A percentile compares a stretch with the other conserved stretches of the same genome.
These are phyloP conservation scores for Iberis amara DNA, from an alignment of 441 rosid species.

Conservation along the genomic window DNA sequence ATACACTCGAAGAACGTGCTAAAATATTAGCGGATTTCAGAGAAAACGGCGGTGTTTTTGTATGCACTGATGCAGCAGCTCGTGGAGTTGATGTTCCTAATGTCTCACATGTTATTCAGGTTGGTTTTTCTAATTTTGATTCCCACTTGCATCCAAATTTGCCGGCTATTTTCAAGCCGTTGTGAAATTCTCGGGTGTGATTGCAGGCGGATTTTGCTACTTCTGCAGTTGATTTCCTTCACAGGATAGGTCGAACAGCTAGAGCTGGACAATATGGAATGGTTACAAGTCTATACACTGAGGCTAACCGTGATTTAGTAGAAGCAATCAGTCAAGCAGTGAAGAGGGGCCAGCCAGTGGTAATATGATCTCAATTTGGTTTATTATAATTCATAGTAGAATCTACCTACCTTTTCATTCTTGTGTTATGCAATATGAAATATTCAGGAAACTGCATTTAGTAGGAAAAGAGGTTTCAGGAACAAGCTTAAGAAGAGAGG, in stretches of 20 bases:
- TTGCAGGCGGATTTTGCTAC: constrained; percentile 91
- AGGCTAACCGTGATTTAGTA: constrained; percentile 66
- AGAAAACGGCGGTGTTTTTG: constrained; percentile 78
- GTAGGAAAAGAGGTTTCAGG: constrained; percentile 90
- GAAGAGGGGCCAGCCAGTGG: constrained; percentile 77
- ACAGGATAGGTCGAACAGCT: constrained; percentile 89
- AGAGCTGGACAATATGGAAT: constrained; percentile 87
- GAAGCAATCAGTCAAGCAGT: constrained; percentile 65
- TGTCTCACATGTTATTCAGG: constrained; percentile 92
- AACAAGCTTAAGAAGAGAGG: constrained; percentile 92
- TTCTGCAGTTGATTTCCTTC: constrained; percentile 87
- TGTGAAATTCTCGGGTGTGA: constrained; percentile 7
- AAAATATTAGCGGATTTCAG: constrained; percentile 53
- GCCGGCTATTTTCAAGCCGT: not conserved
- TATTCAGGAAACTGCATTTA: constrained; percentile 79
- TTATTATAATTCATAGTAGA: not conserved
- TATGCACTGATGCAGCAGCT: constrained; percentile 97
- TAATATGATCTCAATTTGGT: constrained; percentile 22
- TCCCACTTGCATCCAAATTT: not conserved
- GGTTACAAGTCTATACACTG: constrained; percentile 81
- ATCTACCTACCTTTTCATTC: not conserved
- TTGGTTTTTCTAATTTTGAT: constrained; percentile 25
- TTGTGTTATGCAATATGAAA: constrained; percentile 14
- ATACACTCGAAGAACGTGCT: constrained; percentile 70
- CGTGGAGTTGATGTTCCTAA: constrained; percentile 94